Evolutionary conservation across 345 rosid species (phyloP).

Genomic region (Excoecaria agallocha): DNA sequence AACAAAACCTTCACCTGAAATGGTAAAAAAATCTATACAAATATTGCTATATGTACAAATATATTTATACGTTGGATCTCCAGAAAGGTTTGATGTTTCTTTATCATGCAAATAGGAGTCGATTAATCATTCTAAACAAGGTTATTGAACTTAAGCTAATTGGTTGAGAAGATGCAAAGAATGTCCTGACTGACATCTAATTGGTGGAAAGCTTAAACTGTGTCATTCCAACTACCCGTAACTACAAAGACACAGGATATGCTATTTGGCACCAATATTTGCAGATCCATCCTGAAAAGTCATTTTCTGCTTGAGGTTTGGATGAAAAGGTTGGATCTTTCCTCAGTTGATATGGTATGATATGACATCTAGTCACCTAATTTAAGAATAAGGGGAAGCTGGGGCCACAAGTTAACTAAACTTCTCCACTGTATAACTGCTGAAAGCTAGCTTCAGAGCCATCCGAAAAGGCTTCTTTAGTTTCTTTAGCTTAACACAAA

Average conservation of each 20-base stretch:
- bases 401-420: slow-evolving; percentile 27
- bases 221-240: background rate
- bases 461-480: slow-evolving; percentile 24
- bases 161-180: background rate
- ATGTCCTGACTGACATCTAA: slow-evolving; percentile 8
- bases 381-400: slow-evolving; percentile 9
- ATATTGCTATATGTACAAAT: no score
- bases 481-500: slow-evolving; percentile 25
- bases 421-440: slow-evolving; percentile 38
- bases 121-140: background rate
- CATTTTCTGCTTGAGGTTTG: background rate
- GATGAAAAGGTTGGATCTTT: slow-evolving; percentile 9
- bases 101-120: background rate
- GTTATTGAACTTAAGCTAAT: background rate
- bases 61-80: background rate
- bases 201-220: slow-evolving; percentile 9
- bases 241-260: no score
- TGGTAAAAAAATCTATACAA: background rate
- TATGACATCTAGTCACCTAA: slow-evolving; percentile 14
- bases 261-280: background rate
- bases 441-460: slow-evolving; percentile 29
- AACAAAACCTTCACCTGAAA: background rate
- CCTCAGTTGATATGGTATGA: slow-evolving; percentile 4
- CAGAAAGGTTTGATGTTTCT: background rate
- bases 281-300: background rate